A percentile compares a stretch with the other conserved stretches of the same genome.
These are phyloP conservation scores for Canna indica DNA, from an alignment of 176 grass and related monocot genomes.

Conservation along the genomic window DNA sequence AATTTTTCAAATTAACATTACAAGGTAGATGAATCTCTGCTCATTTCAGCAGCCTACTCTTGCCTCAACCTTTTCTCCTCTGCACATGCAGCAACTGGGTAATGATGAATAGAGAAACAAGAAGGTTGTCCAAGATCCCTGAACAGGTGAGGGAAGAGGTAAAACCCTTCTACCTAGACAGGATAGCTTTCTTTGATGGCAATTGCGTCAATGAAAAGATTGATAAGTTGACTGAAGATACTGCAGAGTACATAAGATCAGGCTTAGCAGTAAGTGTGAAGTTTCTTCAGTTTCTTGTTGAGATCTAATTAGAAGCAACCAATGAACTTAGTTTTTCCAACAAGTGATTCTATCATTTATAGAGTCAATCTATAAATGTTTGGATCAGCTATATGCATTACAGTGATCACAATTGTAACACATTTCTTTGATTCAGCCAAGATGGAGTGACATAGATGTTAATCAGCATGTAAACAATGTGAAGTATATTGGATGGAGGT, in stretches of 20 bases:
- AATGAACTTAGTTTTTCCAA: background rate
- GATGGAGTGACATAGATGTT: conserved; percentile 48
- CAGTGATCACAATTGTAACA: background rate
- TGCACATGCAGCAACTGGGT: conserved; percentile 36
- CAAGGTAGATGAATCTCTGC: conserved; percentile 41
- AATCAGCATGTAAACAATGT: conserved; percentile 59
- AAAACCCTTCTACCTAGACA: conserved; percentile 37
- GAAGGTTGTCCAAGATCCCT: conserved; percentile 41
- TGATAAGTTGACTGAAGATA: conserved; percentile 35
- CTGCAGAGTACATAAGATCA: conserved; percentile 33
- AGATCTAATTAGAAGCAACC: background rate
- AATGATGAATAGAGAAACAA: conserved; percentile 53
- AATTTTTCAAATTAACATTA: too few relatives aligned
- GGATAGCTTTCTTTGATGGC: conserved; percentile 14
- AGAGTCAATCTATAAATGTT: background rate
- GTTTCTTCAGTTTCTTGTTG: background rate
- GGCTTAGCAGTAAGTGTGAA: conserved; percentile 30
- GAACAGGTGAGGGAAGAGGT: conserved; percentile 38
- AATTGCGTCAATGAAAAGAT: conserved; percentile 10
- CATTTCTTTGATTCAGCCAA: conserved; percentile 26
- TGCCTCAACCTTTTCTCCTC: background rate
- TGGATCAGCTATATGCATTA: too few relatives aligned
- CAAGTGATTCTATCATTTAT: background rate
- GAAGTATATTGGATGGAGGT: conserved; percentile 50
- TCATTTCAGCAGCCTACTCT: background rate